A percentile compares a stretch with the other conserved stretches of the same genome.
Evolutionary conservation across 2,329 filamentous ascomycete genomes (phyloP).

Genomic region (Claviceps humidiphila): DNA sequence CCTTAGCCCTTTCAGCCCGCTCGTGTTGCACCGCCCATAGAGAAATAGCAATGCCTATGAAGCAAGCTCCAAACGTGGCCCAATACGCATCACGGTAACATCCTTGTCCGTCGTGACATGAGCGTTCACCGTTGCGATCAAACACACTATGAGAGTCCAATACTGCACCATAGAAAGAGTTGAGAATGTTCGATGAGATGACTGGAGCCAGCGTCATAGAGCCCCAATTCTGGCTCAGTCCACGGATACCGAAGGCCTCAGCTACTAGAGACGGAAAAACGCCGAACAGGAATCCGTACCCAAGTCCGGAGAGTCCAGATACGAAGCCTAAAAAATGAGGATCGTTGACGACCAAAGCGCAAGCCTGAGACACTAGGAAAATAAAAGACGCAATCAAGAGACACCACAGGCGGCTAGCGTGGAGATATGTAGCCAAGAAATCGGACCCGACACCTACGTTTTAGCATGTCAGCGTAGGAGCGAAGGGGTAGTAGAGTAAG

Average conservation of each 20-base stretch:
- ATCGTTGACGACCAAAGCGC: slow-evolving; percentile 60
- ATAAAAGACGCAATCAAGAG: slow-evolving; percentile 63
- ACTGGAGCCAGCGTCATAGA: slow-evolving; percentile 86
- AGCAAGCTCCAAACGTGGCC: slow-evolving; percentile 60
- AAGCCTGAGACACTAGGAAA: slow-evolving; percentile 69
- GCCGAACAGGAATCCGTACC: slow-evolving; percentile 87
- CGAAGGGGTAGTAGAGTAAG: too few species aligned
- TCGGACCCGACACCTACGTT: slow-evolving; percentile 71
- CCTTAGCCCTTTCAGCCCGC: slow-evolving; percentile 24
- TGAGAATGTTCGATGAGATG: slow-evolving; percentile 81
- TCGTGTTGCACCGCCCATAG: slow-evolving; percentile 57
- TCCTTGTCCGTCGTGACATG: slow-evolving; percentile 61
- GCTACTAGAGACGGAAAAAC: slow-evolving; percentile 83
- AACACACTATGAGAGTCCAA: slow-evolving; percentile 70
- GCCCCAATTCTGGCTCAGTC: slow-evolving; percentile 91
- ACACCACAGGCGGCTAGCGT: slow-evolving; percentile 82
- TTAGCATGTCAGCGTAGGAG: not conserved
- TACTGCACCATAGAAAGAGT: slow-evolving; percentile 73
- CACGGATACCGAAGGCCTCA: slow-evolving; percentile 81
- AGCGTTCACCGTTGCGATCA: slow-evolving; percentile 53
- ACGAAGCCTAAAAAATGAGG: slow-evolving; percentile 66
- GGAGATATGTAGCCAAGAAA: slow-evolving; percentile 67
- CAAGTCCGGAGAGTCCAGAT: slow-evolving; percentile 72
- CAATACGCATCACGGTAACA: slow-evolving; percentile 77
- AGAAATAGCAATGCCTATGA: slow-evolving; percentile 54